Conservation (phyloP, 169 alveolate genomes). For the Cryptosporidium tyzzeri region DNA sequence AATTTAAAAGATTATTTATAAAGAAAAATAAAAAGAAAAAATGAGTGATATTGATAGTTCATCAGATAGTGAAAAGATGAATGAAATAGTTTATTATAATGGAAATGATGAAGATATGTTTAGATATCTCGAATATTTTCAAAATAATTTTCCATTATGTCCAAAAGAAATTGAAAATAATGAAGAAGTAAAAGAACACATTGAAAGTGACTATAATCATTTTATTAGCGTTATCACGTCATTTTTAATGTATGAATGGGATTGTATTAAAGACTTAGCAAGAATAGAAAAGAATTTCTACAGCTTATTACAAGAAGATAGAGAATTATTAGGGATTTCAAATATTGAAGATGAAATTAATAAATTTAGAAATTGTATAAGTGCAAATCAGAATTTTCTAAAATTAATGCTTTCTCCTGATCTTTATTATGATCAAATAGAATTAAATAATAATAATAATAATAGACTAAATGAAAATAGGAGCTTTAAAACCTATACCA, state of each 20-base stretch:
- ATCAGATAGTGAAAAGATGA: conserved; percentile 46
- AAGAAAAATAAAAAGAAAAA: not conserved
- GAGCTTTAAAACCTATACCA: not conserved
- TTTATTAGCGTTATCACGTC: conserved; percentile 84
- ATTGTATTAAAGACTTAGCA: conserved; percentile 82
- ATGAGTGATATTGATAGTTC: conserved; percentile 56
- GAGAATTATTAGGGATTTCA: conserved; percentile 3
- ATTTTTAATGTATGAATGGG: conserved; percentile 86
- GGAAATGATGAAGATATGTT: conserved; percentile 64
- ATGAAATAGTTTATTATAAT: conserved; percentile 31
- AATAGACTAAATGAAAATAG: not conserved
- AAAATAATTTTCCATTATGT: conserved; percentile 29
- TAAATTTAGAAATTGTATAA: conserved; percentile 29
- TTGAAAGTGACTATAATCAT: conserved; percentile 84
- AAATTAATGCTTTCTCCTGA: conserved; percentile 70
- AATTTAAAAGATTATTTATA: not conserved
- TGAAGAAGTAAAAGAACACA: conserved; percentile 16
- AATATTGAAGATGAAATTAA: conserved; percentile 45
- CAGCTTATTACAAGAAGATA: conserved; percentile 72
- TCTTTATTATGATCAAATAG: conserved; percentile 8
- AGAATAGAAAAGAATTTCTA: conserved; percentile 84
- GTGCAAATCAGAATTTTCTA: conserved; percentile 36
- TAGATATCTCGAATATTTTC: conserved; percentile 29
- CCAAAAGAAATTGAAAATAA: conserved; percentile 6
- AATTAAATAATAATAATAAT: not conserved